A percentile compares a stretch with the other conserved stretches of the same genome.
phyloP scores from a whole-genome alignment of 768 basidiomycete species.

The Rhodosporidiobolus odoratus region DNA sequence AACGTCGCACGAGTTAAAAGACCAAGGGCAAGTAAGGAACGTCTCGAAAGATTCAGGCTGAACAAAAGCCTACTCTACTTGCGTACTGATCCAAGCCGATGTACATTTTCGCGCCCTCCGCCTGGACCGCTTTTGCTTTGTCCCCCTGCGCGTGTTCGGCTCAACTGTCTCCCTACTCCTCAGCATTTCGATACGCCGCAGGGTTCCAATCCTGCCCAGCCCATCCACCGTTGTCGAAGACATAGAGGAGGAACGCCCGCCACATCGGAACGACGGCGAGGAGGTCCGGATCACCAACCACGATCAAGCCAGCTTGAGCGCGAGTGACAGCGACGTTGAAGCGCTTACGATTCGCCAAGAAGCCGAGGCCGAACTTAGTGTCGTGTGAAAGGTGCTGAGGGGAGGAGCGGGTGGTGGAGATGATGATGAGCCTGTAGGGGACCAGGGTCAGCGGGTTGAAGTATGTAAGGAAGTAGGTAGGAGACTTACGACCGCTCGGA shows the following conservation, averaged over 20 bases:
- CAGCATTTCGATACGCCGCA: background rate
- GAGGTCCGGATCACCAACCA: constrained; percentile 45
- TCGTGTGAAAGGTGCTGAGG: constrained; percentile 43
- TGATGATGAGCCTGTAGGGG: constrained; percentile 30
- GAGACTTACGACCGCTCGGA: constrained; percentile 19
- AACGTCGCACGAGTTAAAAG: no score
- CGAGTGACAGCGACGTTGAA: constrained; percentile 49
- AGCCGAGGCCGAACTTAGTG: constrained; percentile 43
- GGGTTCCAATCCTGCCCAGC: background rate
- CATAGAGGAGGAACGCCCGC: constrained; percentile 25
- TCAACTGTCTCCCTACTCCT: no score
- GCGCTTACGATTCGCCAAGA: constrained; percentile 45
- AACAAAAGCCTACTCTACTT: no score
- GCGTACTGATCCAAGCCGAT: no score
- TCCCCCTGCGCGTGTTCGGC: no score
- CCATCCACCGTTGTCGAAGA: constrained; percentile 14
- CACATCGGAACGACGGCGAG: constrained; percentile 44
- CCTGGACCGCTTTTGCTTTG: no score
- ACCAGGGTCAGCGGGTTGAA: background rate
- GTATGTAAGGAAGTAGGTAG: no score
- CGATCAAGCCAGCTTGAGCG: constrained; percentile 45
- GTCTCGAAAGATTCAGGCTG: no score
- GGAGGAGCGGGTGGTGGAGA: constrained; percentile 41
- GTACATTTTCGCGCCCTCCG: no score
- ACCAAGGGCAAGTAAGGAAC: no score